Evolutionary conservation across 2,329 filamentous ascomycete genomes (phyloP), one percentile per base, ranked within the genome.

Genomic region (Didymellaceae sp.): DNA sequence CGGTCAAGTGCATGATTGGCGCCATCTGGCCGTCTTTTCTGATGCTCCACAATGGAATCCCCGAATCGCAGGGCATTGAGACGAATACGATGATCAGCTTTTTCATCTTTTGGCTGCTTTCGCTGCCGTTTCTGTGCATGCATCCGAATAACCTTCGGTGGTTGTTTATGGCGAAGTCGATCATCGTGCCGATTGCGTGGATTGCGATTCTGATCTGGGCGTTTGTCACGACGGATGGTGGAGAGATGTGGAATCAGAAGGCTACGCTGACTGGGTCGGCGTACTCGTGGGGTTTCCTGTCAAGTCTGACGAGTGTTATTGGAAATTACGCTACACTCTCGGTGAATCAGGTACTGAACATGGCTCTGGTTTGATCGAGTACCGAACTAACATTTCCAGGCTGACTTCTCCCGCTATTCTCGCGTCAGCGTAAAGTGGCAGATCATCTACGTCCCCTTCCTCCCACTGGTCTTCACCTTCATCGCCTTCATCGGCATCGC

Each of bases 191-290:
- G 1, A 72, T 82, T n/a, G 79, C 82, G 2, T 85, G 83, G 63
- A 77, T 87, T 50, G 82, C 81, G 2, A 85, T 85, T 17, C 75
- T 88, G 61, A 81, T 84, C 35, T 88, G 85, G 84, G 80, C 80
- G 4, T 78, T 87, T 52, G 78, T 80, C 2, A 74, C 76, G 4
- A 81, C 82, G 41, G 80, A 81, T 3, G 80, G 80, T n/a, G 69
- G 68, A 1, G 76, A 80, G 5, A 70, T 83, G 49, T 80, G 80
- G 52, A 57, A 72, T 16, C 75, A 80, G 43, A 75, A 73, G 16
- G 61, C 77, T 3, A 78, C 74, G 0, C 70, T 83, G 5, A 67
- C 70, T 1, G 81, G 81, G 0, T 75, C 75, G 14, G 70, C 75
- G 28, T 84, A 84, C 56, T 78, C 77, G 35, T 84, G 80, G 78